Percentiles rank a stretch among this genome's conserved stretches.
These are phyloP conservation scores for Corylus avellana DNA, from an alignment of 306 rosid species.

Conservation along the genomic window DNA sequence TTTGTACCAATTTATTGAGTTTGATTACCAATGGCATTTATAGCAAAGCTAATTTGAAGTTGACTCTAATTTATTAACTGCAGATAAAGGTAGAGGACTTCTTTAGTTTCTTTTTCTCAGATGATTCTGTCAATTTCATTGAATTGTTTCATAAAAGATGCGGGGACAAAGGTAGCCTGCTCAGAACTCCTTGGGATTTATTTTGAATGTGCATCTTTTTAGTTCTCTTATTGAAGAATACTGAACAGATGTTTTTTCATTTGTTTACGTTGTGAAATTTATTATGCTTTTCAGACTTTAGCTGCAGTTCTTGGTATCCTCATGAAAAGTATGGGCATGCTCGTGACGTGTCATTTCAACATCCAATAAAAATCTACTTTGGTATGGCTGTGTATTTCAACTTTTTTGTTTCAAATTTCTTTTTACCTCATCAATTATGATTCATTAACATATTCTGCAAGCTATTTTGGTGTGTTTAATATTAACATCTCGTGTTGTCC, in stretches of 20 bases:
- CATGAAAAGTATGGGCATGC: constrained; percentile 69
- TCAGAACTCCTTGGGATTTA: constrained; percentile 14
- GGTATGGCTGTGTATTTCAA: constrained; percentile 50
- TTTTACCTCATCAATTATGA: constrained; percentile 20
- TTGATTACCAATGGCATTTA: constrained; percentile 12
- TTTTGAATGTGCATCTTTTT: constrained; percentile 24
- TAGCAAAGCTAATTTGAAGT: constrained; percentile 15
- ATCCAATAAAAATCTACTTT: constrained; percentile 91
- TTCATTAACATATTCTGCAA: constrained; percentile 16
- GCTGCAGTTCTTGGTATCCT: constrained; percentile 66
- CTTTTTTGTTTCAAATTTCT: neutral
- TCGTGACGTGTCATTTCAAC: constrained; percentile 85
- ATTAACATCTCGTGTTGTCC: constrained; percentile 21
- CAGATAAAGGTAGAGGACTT: constrained; percentile 90
- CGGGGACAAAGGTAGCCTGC: constrained; percentile 84
- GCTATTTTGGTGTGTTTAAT: neutral
- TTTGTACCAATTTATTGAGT: constrained; percentile 5
- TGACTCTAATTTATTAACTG: constrained; percentile 39
- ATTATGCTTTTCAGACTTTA: constrained; percentile 57
- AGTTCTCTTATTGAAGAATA: constrained; percentile 8
- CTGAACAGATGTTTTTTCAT: constrained; percentile 10
- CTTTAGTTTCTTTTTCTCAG: constrained; percentile 75
- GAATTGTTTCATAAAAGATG: constrained; percentile 71
- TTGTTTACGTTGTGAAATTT: constrained; percentile 16
- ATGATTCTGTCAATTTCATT: constrained; percentile 54